Base-by-base conservation (phyloP, 2,329 filamentous ascomycete genomes). In the Fusarium secorum region DNA sequence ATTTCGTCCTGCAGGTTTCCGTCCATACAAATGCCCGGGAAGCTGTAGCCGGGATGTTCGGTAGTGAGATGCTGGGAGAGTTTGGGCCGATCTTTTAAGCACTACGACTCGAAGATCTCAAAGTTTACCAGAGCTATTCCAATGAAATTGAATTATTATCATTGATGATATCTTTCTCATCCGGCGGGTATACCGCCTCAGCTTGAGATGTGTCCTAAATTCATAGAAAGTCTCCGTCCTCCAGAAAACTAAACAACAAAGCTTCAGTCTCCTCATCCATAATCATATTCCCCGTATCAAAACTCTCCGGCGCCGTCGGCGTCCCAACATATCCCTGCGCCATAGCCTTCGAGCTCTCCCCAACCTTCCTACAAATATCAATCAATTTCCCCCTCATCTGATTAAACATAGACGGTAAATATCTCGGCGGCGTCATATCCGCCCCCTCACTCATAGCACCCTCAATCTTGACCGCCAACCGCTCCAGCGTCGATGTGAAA, bases 381-480 rank as follows among this genome's bases (percentile, higher is more conserved):
- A 49, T 46, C 14, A 67, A 39, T 17, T 38, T 64, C 11, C 57
- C 30, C 6, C 58, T 46, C 8, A 57, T 49, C n/a, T 52, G 28
- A 9, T 46, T 53, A 17, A 68, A 53, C 28, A 48, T n/a, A 2
- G 39, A 39, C 9, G 63, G 49, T 0, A 67, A 4, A 18, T 32
- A 52, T 28, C 64, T 39, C 5, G 57, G 51, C 4, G 65, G 64
- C 11, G 41, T 57, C 26, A 39, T 57, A 5, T n/a, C 14, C 10
- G 53, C 42, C n/a, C 63, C 57, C 18, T 63, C 45, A 26, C 30
- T 44, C 63, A 63, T 67, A 5, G 51, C 51, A 0, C 15, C 15
- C 4, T 63, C 64, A 10, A 67, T 53, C 26, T 67, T 68, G 5
- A 42, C 18, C 11, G 36, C 45, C 18, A 67, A 5, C 5, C 22